A percentile compares a stretch with the other conserved stretches of the same genome.
Evolutionary conservation across 192 early-diverging fungal species (phyloP).

Genomic region (Lobosporangium transversale): DNA sequence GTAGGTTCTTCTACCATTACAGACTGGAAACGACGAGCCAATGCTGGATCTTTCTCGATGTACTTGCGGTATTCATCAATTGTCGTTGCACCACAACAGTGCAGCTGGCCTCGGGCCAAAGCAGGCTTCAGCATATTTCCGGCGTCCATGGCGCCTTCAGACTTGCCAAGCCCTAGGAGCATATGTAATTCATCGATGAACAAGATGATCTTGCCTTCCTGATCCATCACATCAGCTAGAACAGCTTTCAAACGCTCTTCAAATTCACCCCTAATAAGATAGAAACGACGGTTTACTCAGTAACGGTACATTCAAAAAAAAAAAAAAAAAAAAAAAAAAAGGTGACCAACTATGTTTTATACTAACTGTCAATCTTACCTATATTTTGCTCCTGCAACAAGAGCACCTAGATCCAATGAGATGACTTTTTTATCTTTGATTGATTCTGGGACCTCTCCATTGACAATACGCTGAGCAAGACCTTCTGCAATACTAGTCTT

Average conservation of each 20-base stretch:
- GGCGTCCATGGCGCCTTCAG: slow-evolving; percentile 82
- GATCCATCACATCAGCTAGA: slow-evolving; percentile 74
- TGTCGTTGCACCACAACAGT: slow-evolving; percentile 83
- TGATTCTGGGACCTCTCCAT: slow-evolving; percentile 80
- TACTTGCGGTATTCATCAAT: slow-evolving; percentile 82
- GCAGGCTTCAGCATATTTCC: slow-evolving; percentile 86
- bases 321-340: no score
- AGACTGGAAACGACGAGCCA: slow-evolving; percentile 82
- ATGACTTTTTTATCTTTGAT: slow-evolving; percentile 80
- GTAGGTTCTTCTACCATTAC: slow-evolving; percentile 77
- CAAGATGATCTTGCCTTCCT: slow-evolving; percentile 78
- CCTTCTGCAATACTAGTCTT: slow-evolving; percentile 86
- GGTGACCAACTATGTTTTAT: no score
- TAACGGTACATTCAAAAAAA: no score
- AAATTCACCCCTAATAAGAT: slow-evolving; percentile 77
- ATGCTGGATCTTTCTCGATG: slow-evolving; percentile 80
- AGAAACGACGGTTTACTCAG: no score
- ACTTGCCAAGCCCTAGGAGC: slow-evolving; percentile 77
- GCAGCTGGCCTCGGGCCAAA: slow-evolving; percentile 75
- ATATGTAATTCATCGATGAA: slow-evolving; percentile 87
- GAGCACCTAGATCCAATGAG: slow-evolving; percentile 74
- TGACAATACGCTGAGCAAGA: slow-evolving; percentile 79
- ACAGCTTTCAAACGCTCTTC: slow-evolving; percentile 83
- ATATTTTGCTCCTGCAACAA: slow-evolving; percentile 79
- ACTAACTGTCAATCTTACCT: slow-evolving; percentile 54